Percentiles rank a stretch among this genome's conserved stretches.
Evolutionary conservation across 768 basidiomycete genomes (phyloP).

Genomic region (Podaxis pistillaris): DNA sequence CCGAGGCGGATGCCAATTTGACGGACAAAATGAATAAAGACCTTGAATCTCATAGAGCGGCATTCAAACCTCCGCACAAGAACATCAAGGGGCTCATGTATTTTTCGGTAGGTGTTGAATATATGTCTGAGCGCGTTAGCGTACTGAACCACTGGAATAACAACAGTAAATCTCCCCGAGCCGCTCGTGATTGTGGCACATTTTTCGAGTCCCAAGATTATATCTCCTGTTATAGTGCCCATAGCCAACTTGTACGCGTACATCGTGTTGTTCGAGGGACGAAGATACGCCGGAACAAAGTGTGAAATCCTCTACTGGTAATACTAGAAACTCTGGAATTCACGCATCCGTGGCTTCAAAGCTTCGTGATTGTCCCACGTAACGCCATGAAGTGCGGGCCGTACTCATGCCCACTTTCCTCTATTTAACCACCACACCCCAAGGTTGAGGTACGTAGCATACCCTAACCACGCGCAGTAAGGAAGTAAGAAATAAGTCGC

Average conservation of each 20-base stretch:
- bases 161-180: not conserved
- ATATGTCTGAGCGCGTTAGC: not conserved
- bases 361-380: too few species aligned
- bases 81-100: slow-evolving; percentile 36
- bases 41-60: slow-evolving; percentile 46
- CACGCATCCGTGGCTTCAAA: too few species aligned
- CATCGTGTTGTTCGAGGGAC: too few species aligned
- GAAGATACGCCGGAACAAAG: too few species aligned
- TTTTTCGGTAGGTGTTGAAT: slow-evolving; percentile 31
- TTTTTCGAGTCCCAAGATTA: too few species aligned
- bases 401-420: not conserved
- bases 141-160: not conserved
- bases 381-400: not conserved
- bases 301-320: too few species aligned
- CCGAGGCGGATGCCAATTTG: slow-evolving; percentile 35
- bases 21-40: slow-evolving; percentile 17
- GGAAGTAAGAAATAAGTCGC: slow-evolving; percentile 61
- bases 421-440: slow-evolving; percentile 59
- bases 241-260: too few species aligned
- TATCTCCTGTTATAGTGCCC: too few species aligned
- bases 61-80: slow-evolving; percentile 44
- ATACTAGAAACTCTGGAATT: too few species aligned
- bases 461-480: slow-evolving; percentile 66
- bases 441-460: slow-evolving; percentile 68
- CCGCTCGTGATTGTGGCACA: too few species aligned